phyloP scores from a whole-genome alignment of 345 rosid species.

The Gossypium raimondii region DNA sequence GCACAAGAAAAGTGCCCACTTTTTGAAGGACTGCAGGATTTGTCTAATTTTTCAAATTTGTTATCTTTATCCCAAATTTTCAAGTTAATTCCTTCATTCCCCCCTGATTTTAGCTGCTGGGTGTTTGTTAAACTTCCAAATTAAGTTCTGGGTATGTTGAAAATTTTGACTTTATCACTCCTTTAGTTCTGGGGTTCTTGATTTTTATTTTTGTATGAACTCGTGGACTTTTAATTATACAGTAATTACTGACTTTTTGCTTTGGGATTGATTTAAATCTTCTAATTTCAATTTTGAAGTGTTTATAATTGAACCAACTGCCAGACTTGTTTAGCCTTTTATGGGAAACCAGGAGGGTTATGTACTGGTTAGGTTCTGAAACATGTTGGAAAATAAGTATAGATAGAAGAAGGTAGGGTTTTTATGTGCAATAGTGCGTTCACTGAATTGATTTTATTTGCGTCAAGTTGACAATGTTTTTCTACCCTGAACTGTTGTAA shows the following conservation, averaged over 20 bases:
- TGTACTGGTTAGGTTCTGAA: background rate
- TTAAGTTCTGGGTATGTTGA: conserved; percentile 1
- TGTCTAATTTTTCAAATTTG: background rate
- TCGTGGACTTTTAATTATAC: background rate
- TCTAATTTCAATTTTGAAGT: conserved; percentile 3
- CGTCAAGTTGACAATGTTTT: conserved; percentile 6
- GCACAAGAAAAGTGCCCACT: background rate
- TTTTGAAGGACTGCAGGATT: background rate
- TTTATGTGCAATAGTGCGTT: background rate
- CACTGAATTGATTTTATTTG: background rate
- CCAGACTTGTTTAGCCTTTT: conserved; percentile 4
- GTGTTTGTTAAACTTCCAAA: conserved; percentile 1
- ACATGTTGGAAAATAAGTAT: conserved; percentile 1
- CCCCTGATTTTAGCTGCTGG: conserved; percentile 13
- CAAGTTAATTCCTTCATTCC: background rate
- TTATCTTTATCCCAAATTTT: conserved; percentile 3
- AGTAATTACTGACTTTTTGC: background rate
- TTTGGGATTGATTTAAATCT: background rate
- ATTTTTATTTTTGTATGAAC: background rate
- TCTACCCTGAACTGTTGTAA: background rate
- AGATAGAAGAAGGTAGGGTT: background rate
- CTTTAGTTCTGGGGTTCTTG: conserved; percentile 10
- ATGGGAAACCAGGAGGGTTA: background rate
- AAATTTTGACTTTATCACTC: conserved; percentile 4
- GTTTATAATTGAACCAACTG: conserved; percentile 7